Evolutionary conservation across 192 early-diverging fungal genomes (phyloP), one percentile per base, ranked within the genome.

Genomic region (Gryganskiella cystojenkinii): DNA sequence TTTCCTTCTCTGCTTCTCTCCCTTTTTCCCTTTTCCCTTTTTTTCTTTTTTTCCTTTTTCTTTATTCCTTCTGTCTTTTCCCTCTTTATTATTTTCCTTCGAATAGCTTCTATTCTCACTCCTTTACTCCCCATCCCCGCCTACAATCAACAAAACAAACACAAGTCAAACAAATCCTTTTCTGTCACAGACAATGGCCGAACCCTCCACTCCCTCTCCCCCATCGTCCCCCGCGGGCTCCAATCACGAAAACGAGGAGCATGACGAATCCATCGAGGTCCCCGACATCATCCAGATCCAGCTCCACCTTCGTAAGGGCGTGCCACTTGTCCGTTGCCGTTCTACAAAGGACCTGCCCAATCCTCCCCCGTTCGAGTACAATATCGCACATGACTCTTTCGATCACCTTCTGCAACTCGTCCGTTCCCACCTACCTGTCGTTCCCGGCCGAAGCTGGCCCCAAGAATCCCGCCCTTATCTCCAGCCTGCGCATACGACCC

Each of bases 231-330:
- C 20, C 28, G 10, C 52, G 10, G 52, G 52, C 15, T 31, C 52
- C 28, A 3, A 54, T n/a, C 52, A n/a, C n/a, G 28, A 20, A 4
- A n/a, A 28, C 25, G 52, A n/a, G 10, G 10, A 24, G 15, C 10
- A 11, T 54, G 28, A 13, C 27, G 11, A 27, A 59, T 40, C 40
- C 37, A 40, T 40, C 37, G 37, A 40, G 33, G 42, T 61, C 22
- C 58, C 58, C 17, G 43, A 2, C 28, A 28, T 9, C 27, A 61
- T 61, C 27, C 22, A 5, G 17, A 61, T 61, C 24, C 42, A 44
- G 44, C 43, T 61, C 13, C 58, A 61, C 25, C 28, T 61, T 43
- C 40, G 58, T 4, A 61, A 61, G 44, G 58, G 58, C 27, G 42
- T 45, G 33, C 58, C 58, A 24, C 44, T 44, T 24, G 27, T 61